A percentile compares a stretch with the other conserved stretches of the same genome.
These are phyloP conservation scores for Luvunga scandens DNA, from an alignment of 345 rosid genomes.

Conservation along the genomic window DNA sequence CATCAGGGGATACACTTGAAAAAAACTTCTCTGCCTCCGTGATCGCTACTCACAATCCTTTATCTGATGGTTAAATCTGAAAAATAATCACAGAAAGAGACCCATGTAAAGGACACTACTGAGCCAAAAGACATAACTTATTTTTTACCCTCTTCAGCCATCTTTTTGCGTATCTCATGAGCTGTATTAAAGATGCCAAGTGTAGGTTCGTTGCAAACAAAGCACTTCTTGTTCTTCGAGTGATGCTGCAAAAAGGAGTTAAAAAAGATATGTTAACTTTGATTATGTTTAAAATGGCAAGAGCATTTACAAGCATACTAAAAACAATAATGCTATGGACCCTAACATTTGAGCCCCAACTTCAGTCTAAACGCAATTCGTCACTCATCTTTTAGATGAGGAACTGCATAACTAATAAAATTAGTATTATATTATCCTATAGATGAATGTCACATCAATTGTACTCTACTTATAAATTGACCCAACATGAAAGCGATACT, in stretches of 20 bases:
- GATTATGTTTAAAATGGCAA: background rate
- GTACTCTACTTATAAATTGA: too few species aligned
- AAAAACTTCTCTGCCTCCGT: background rate
- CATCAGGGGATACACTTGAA: background rate
- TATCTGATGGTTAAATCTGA: background rate
- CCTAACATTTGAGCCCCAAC: too few species aligned
- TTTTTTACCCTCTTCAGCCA: conserved; percentile 42
- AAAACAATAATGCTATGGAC: too few species aligned
- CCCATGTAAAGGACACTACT: background rate
- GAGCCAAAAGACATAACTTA: background rate
- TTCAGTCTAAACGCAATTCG: too few species aligned
- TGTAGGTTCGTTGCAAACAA: conserved; percentile 84
- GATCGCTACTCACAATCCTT: background rate
- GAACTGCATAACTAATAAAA: too few species aligned
- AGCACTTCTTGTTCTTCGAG: conserved; percentile 84
- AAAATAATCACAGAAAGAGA: background rate
- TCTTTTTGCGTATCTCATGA: conserved; percentile 60
- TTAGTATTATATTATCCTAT: too few species aligned
- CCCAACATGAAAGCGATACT: too few species aligned
- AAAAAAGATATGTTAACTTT: background rate
- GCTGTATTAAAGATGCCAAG: conserved; percentile 79
- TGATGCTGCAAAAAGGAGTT: conserved; percentile 55
- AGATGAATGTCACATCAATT: too few species aligned
- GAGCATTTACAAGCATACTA: too few species aligned
- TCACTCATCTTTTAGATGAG: too few species aligned